Percentiles rank a stretch among this genome's conserved stretches.
Evolutionary conservation across 805 yeast genomes (phyloP).

Genomic region (Hanseniaspora vineae): DNA sequence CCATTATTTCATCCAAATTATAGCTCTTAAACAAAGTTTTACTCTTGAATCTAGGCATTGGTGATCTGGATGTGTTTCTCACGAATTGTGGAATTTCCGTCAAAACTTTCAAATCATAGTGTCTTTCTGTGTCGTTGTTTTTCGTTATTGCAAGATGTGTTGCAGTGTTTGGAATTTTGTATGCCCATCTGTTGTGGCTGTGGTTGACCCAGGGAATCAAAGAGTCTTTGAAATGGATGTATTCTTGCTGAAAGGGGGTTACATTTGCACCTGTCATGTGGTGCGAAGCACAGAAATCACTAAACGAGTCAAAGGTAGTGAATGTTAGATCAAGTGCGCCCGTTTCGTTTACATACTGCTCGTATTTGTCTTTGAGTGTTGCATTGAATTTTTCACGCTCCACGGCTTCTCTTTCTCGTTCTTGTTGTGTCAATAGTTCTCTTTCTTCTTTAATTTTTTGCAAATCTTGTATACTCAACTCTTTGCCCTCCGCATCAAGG

Average conservation of each 20-base stretch:
- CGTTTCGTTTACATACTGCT: constrained; percentile 8
- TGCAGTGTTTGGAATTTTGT: neutral
- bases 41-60: neutral
- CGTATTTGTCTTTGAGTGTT: constrained; percentile 7
- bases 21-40: neutral
- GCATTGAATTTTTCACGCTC: neutral
- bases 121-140: neutral
- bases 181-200: neutral
- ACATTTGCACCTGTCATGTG: too few relatives aligned
- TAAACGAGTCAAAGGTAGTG: constrained; percentile 28
- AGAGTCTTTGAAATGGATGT: neutral
- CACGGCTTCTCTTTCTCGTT: neutral
- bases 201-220: neutral
- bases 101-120: neutral
- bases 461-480: constrained; percentile 23
- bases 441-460: constrained; percentile 13
- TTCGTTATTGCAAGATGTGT: neutral
- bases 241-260: neutral
- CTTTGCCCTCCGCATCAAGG: constrained; percentile 12
- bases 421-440: constrained; percentile 5
- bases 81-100: neutral
- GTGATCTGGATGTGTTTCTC: neutral
- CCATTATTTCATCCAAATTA: neutral
- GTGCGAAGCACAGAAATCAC: constrained; percentile 16
- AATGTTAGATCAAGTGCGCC: constrained; percentile 22